Base-by-base conservation (phyloP, 305 asterid genomes). In the Andrographis paniculata region DNA sequence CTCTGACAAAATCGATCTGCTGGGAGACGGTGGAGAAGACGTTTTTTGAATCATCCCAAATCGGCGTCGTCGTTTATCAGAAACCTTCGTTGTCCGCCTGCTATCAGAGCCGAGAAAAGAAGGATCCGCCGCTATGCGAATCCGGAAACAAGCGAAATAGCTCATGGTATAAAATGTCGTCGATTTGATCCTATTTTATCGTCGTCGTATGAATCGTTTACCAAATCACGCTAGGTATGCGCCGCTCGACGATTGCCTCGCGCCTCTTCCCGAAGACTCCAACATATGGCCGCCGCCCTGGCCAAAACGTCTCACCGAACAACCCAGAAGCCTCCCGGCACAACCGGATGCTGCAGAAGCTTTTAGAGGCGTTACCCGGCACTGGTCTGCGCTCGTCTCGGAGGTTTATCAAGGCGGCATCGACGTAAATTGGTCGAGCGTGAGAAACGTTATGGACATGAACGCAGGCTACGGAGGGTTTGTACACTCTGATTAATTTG, bases 391-490 rank as follows among this genome's bases (percentile, higher is more conserved):
- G 22, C 71, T 82, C 41, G 72, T 82, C 16, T 60, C 75, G 17
- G 78, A 74, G 53, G 75, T 79, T 43, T 82, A 82, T 58, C 60
- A 67, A 23, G 78, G 70, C 48, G 72, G 64, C 30, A 75, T 82
- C 35, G 57, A 56, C 13, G 50, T 82, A 46, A 71, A 73, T 39
- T 79, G 86, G 89, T 60, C 81, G 12, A 64, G 56, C 30, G 69
- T 74, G 45, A 65, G 89, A 54, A 82, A 79, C 43, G 80, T 71
- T 52, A 82, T 82, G 83, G 94, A 82, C 56, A 79, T 82, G 94
- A 82, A 72, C 62, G 86, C 89, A 17, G 78, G 75, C 43, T 74
- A 66, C 55, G 94, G 94, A 74, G 89, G 94, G 94, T 79, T 71
- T 65, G 72, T 15, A 28, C 35, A 1, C n/a, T n/a, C n/a, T n/a